Evolutionary conservation across 306 rosid genomes (phyloP), one percentile per base, ranked within the genome.

Genomic region (Corylus avellana): DNA sequence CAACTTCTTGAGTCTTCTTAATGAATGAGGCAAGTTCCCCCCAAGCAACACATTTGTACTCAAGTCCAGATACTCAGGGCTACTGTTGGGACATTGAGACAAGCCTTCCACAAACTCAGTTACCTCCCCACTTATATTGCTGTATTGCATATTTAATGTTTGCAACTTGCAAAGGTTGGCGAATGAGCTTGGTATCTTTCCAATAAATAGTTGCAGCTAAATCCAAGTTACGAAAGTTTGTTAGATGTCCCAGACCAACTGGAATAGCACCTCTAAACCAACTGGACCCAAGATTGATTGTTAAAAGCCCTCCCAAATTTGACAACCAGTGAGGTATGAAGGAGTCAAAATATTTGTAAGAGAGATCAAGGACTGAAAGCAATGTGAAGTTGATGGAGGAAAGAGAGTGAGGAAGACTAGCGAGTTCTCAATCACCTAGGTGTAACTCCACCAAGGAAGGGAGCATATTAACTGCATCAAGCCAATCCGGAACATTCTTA

Each of bases 321-420:
- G 63, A 7, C 63, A 57, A 20, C 63, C 32, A n/a, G 27, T 56
- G 1, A 57, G 63, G 63, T 18, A 20, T 20, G 1, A 18, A n/a
- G 5, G 63, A 0, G 32, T 57, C 1, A 57, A 57, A 57, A 20
- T 2, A 0, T 32, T 20, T 57, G 4, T 0, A 0, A 20, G 32
- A 20, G 29, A 57, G 22, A 57, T 57, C 63, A 57, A 57, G 13
- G 29, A 20, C 0, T 8, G 5, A 18, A 57, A 57, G 29, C 22
- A 0, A 57, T 57, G 63, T 57, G 12, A 57, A 57, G 63, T 57
- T 57, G 63, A 8, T 8, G 29, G 5, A 7, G 29, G 32, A 20
- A 20, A 57, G 8, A 57, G 63, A 57, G 1, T 57, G 32, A 20
- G 20, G 51, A 48, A 56, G 62, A 56, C 12, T 7, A 7, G 13